These are phyloP conservation scores for Chlorella ohadii DNA, from an alignment of 139 green algal genomes.

Conservation along the genomic window DNA sequence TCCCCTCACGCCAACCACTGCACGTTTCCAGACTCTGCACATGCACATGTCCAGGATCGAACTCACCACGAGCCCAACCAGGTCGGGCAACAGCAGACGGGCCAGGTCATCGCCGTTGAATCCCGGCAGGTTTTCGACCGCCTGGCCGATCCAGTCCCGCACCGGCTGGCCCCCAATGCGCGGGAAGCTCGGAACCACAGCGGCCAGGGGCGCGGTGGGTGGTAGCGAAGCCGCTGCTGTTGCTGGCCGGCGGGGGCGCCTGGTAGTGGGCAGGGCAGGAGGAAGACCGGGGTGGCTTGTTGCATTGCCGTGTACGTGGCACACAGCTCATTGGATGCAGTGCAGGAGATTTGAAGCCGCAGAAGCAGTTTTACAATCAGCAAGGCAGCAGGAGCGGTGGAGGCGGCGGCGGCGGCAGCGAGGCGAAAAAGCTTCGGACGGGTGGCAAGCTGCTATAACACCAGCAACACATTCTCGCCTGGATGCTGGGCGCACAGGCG, in stretches of 20 bases:
- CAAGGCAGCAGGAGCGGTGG: neutral
- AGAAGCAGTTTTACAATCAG: too few relatives aligned
- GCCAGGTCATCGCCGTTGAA: slow-evolving; percentile 35
- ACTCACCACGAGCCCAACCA: slow-evolving; percentile 14
- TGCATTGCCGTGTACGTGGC: too few relatives aligned
- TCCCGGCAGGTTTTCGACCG: slow-evolving; percentile 14
- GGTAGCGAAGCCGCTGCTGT: neutral
- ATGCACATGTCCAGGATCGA: too few relatives aligned
- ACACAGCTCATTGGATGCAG: too few relatives aligned
- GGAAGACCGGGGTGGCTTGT: too few relatives aligned
- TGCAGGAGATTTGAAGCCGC: too few relatives aligned
- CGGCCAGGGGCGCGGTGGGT: neutral
- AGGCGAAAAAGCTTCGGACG: too few relatives aligned
- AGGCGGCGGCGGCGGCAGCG: neutral
- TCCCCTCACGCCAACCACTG: too few relatives aligned
- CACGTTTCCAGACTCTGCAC: too few relatives aligned
- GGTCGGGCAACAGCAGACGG: slow-evolving; percentile 31
- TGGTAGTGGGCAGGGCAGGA: neutral
- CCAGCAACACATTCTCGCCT: too few relatives aligned
- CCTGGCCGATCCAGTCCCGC: slow-evolving; percentile 28
- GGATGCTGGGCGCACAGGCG: too few relatives aligned
- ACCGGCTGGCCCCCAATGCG: slow-evolving; percentile 7
- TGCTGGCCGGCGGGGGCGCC: neutral
- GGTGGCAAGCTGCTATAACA: too few relatives aligned
- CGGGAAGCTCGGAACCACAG: slow-evolving; percentile 22